Evolutionary conservation across 768 basidiomycete species (phyloP).

Genomic region (Neoboletus brunneissimus): DNA sequence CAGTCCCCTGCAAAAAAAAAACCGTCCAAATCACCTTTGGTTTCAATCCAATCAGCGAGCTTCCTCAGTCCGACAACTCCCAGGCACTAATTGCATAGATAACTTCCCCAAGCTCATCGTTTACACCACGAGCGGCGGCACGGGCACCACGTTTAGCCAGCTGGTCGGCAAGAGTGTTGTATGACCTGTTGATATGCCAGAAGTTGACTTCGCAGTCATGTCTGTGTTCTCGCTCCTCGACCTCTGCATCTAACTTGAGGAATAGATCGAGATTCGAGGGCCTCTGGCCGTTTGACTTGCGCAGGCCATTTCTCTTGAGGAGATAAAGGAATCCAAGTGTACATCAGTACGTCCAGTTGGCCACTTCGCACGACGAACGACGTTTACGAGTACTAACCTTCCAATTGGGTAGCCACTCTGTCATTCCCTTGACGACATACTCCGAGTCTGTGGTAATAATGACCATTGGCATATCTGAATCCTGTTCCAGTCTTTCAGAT

Average conservation of each 20-base stretch:
- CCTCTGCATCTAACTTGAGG: neutral
- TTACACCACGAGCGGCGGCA: neutral
- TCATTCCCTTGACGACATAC: slow-evolving; percentile 9
- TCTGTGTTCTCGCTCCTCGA: neutral
- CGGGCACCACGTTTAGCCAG: slow-evolving; percentile 13
- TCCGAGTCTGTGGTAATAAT: slow-evolving; percentile 4
- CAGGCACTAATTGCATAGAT: neutral
- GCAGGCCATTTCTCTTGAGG: neutral
- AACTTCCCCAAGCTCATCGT: neutral
- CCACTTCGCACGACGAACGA: neutral
- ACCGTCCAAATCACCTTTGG: neutral
- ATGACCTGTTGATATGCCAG: slow-evolving; percentile 22
- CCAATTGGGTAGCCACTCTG: slow-evolving; percentile 6
- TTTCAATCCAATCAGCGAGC: neutral
- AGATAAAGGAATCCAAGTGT: neutral
- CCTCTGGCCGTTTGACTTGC: neutral
- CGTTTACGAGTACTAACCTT: neutral
- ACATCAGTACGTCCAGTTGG: neutral
- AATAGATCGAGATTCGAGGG: slow-evolving; percentile 11
- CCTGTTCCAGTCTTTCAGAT: neutral
- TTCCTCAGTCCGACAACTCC: neutral
- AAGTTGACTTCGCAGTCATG: slow-evolving; percentile 19
- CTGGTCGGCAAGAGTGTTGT: slow-evolving; percentile 24
- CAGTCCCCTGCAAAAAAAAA: neutral
- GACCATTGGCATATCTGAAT: neutral